Evolutionary conservation across 257 asterid species (phyloP).

Genomic region (Nicotiana sylvestris): DNA sequence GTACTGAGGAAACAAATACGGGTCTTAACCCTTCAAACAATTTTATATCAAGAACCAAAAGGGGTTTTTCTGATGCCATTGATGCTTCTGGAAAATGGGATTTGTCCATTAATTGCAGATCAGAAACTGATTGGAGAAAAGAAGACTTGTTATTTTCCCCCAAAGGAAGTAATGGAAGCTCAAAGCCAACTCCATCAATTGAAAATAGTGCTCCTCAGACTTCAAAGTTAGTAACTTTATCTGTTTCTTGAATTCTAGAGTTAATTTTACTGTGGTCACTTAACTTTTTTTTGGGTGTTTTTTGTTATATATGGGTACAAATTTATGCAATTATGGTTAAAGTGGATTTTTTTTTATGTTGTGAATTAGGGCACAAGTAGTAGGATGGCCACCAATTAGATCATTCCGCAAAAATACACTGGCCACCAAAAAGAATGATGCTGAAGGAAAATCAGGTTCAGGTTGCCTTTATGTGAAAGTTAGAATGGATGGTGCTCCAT

Average conservation of each 20-base stretch:
- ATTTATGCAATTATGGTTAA: background rate
- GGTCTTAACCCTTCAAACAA: constrained; percentile 31
- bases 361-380: constrained; percentile 68
- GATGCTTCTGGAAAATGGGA: constrained; percentile 69
- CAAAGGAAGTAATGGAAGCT: constrained; percentile 23
- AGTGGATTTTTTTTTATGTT: background rate
- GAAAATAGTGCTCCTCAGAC: constrained; percentile 26
- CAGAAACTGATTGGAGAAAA: constrained; percentile 43
- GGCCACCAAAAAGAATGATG: constrained; percentile 39
- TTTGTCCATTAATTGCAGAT: constrained; percentile 52
- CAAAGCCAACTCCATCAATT: constrained; percentile 18
- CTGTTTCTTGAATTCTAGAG: background rate
- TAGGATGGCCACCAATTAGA: constrained; percentile 91
- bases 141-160: constrained; percentile 31
- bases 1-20: constrained; percentile 45
- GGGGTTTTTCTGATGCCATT: constrained; percentile 74
- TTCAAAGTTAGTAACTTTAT: constrained; percentile 30
- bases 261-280: background rate
- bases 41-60: constrained; percentile 57
- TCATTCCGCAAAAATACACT: constrained; percentile 71
- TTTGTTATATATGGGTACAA: background rate
- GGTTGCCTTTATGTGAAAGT: constrained; percentile 68
- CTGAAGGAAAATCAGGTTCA: constrained; percentile 32
- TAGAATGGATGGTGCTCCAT: constrained; percentile 94
- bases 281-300: background rate